phyloP scores from a whole-genome alignment of 1,139 yeast species.

The Suhomyces taliae region DNA sequence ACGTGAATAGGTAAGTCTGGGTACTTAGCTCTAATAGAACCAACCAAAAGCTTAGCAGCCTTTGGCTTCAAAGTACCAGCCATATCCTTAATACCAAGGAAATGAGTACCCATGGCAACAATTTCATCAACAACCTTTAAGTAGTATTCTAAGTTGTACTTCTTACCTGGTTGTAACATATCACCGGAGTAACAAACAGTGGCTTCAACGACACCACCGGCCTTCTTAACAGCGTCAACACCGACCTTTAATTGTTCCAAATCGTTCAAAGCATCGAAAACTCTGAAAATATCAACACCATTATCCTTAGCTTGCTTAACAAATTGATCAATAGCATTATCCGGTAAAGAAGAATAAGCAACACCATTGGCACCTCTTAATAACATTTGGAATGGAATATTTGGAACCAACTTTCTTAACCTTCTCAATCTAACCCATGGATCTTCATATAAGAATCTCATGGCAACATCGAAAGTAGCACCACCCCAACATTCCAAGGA shows the following conservation, averaged over 20 bases:
- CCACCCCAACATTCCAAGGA: constrained; percentile 99
- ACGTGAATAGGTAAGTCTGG: constrained; percentile 97
- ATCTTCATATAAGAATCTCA: constrained; percentile 97
- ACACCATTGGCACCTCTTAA: constrained; percentile 99
- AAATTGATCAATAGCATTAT: constrained; percentile 97
- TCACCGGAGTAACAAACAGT: constrained; percentile 99
- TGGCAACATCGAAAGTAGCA: constrained; percentile 97
- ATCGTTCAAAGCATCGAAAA: constrained; percentile 95
- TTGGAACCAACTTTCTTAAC: constrained; percentile 88
- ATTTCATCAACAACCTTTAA: constrained; percentile 76
- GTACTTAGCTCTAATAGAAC: constrained; percentile 78
- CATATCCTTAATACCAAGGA: constrained; percentile 98
- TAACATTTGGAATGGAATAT: constrained; percentile 98
- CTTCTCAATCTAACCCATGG: constrained; percentile 97
- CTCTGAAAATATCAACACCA: constrained; percentile 97
- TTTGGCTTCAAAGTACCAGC: constrained; percentile 98
- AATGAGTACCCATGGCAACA: constrained; percentile 93
- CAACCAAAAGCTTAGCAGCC: constrained; percentile 81
- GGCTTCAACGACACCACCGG: constrained; percentile 98
- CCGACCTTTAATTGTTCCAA: constrained; percentile 96
- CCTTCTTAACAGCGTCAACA: constrained; percentile 95
- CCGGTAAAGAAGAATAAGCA: constrained; percentile 96
- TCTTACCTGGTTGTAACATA: constrained; percentile 92
- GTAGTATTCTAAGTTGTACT: constrained; percentile 91
- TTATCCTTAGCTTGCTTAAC: constrained; percentile 90